Percentiles rank a stretch among this genome's conserved stretches.
These are phyloP conservation scores for Huiozyma sinensis DNA, from an alignment of 805 yeast genomes.

Conservation along the genomic window DNA sequence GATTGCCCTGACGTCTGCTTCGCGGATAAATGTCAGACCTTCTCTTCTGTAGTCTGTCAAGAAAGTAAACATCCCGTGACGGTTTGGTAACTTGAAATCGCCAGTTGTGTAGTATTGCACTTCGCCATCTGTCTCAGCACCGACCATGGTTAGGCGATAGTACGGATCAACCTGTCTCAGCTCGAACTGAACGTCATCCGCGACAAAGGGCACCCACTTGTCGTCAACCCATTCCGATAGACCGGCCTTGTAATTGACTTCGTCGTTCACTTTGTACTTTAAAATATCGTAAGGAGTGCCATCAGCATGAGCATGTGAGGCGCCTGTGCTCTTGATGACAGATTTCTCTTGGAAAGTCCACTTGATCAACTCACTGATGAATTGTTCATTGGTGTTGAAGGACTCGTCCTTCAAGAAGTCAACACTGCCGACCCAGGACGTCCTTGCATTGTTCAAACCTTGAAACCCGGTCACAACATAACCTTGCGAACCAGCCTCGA, in stretches of 20 bases:
- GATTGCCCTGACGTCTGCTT: conserved; percentile 63
- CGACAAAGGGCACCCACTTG: conserved; percentile 61
- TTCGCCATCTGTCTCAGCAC: conserved; percentile 26
- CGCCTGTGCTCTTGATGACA: conserved; percentile 46
- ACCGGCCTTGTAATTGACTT: conserved; percentile 42
- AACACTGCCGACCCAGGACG: conserved; percentile 69
- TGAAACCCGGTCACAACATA: conserved; percentile 70
- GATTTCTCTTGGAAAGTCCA: conserved; percentile 73
- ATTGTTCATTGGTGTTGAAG: conserved; percentile 28
- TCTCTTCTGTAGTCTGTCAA: conserved; percentile 64
- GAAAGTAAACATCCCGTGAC: conserved; percentile 93
- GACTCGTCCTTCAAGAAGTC: conserved; percentile 37
- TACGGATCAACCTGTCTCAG: conserved; percentile 91
- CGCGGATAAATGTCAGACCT: conserved; percentile 61
- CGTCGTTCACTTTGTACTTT: conserved; percentile 68
- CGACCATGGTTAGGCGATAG: conserved; percentile 59
- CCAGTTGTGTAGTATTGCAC: conserved; percentile 42
- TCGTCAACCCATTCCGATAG: conserved; percentile 40
- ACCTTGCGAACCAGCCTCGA: conserved; percentile 66
- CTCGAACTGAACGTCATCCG: conserved; percentile 67
- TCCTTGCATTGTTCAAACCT: conserved; percentile 62
- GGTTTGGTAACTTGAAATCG: conserved; percentile 75
- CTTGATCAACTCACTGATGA: conserved; percentile 37
- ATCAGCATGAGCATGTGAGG: conserved; percentile 42
- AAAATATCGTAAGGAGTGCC: conserved; percentile 32